Percentiles rank a stretch among this genome's conserved stretches.
These are phyloP conservation scores for Apiospora sp. DNA, from an alignment of 2,329 filamentous ascomycete genomes.

Conservation along the genomic window DNA sequence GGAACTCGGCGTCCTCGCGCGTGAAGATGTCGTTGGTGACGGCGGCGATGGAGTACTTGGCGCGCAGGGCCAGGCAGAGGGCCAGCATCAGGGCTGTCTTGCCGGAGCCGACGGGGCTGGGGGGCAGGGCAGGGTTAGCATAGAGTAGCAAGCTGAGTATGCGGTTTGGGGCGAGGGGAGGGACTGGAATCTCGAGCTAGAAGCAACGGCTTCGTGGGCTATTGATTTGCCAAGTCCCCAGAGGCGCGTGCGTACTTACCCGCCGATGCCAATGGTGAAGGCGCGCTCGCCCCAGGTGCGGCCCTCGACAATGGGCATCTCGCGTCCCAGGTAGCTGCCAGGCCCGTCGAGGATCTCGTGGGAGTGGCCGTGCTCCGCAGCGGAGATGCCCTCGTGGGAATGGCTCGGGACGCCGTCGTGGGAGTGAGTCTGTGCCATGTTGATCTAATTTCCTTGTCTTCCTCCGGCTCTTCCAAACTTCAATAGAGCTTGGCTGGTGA, in stretches of 20 bases:
- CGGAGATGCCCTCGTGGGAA: slow-evolving; percentile 59
- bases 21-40: slow-evolving; percentile 99
- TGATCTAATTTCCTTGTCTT: background rate
- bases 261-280: slow-evolving; percentile 97
- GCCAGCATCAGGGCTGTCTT: slow-evolving; percentile 98
- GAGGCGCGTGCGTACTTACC: slow-evolving; percentile 62
- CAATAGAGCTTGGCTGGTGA: background rate
- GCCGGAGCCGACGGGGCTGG: slow-evolving; percentile 90
- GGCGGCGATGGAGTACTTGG: slow-evolving; percentile 85
- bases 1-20: slow-evolving; percentile 96
- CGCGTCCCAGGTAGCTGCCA: slow-evolving; percentile 86
- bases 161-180: background rate
- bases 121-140: background rate
- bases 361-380: slow-evolving; percentile 85
- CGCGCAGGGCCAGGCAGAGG: slow-evolving; percentile 84
- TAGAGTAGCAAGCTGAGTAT: background rate
- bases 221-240: background rate
- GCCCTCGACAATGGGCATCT: slow-evolving; percentile 92
- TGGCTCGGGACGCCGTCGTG: slow-evolving; percentile 64
- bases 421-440: slow-evolving; percentile 56
- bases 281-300: slow-evolving; percentile 87
- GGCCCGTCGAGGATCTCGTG: slow-evolving; percentile 96
- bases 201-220: background rate
- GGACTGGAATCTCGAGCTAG: background rate
- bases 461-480: background rate